Base-by-base conservation (phyloP, 129 eudicot genomes). In the Lactuca sativa region DNA sequence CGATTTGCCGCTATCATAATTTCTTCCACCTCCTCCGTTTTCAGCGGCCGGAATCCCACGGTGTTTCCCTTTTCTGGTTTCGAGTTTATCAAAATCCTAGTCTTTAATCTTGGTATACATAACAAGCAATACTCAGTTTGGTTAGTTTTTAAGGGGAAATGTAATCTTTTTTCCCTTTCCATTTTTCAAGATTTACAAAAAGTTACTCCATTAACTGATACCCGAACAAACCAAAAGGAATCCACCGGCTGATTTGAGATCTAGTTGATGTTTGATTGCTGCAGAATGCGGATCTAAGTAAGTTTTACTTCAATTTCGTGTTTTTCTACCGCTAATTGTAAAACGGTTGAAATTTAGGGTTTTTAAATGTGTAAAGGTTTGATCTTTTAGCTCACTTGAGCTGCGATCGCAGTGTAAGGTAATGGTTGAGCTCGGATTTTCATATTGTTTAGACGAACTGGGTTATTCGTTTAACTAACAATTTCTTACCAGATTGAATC, bases 281-380 rank as follows among this genome's bases (percentile, higher is more conserved):
- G 41, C 47, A 14, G 34, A 58, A 70, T 70, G 77, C 62, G 53
- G 80, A 79, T 84, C 83, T 81, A 58, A 72, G 95, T 85, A 80
- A 78, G 91, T 82, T 70, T 73, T n/a, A 63, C 43, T 62, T 74
- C n/a, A 56, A 10, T 75, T 76, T 64, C 43, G 21, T 74, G 74
- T 64, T 66, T 55, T 6, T 68, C 47, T 32, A 31, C n/a, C 54
- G 70, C 49, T 82, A 4, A 38, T 16, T 73, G 41, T 66, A n/a
- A 66, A 3, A 1, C n/a, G 64, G 54, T 63, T 74, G 58, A 9
- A 47, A 63, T 36, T 64, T 77, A 57, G 78, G 80, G 70, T 69
- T 78, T 41, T 72, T 13, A 10, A 37, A 16, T 25, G 72, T 6
- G 66, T 25, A 67, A 43, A 56, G 31, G 43, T 41, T 67, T 63